These are phyloP conservation scores for Cercospora janseana DNA, from an alignment of 2,329 filamentous ascomycete species.

Conservation along the genomic window DNA sequence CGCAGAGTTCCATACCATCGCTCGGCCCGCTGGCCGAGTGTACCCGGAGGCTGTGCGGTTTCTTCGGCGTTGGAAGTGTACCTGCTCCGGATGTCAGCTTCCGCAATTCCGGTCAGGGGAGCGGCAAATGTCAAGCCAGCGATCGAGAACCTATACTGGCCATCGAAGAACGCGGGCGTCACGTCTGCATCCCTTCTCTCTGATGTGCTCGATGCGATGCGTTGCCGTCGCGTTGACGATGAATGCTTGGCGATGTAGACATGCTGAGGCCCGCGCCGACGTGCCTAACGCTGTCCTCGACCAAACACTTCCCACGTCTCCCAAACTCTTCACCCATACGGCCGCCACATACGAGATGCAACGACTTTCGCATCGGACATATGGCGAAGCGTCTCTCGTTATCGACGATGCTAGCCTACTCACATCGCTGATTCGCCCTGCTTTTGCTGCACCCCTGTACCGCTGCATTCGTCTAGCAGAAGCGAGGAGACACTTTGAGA, in stretches of 20 bases:
- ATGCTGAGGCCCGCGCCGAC: background rate
- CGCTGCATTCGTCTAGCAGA: no score
- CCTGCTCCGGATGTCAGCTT: constrained; percentile 4
- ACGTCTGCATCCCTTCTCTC: background rate
- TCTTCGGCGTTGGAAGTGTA: constrained; percentile 1
- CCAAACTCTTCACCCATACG: background rate
- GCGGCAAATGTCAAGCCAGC: background rate
- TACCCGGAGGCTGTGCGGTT: background rate
- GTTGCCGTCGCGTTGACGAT: background rate
- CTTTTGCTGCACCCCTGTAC: background rate
- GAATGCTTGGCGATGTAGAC: background rate
- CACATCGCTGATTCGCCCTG: background rate
- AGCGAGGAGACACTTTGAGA: background rate
- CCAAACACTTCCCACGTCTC: background rate
- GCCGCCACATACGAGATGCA: background rate
- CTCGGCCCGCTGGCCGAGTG: background rate
- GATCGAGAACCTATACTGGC: constrained; percentile 7
- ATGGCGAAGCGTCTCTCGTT: background rate
- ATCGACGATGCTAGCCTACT: constrained; percentile 6
- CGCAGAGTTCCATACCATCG: constrained; percentile 2
- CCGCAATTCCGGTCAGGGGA: constrained; percentile 7
- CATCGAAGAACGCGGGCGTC: constrained; percentile 1
- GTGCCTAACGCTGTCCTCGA: background rate
- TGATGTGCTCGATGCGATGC: background rate
- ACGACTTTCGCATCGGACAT: constrained; percentile 4